phyloP scores from a whole-genome alignment of 192 early-diverging fungal species.

The Podila epicladia region DNA sequence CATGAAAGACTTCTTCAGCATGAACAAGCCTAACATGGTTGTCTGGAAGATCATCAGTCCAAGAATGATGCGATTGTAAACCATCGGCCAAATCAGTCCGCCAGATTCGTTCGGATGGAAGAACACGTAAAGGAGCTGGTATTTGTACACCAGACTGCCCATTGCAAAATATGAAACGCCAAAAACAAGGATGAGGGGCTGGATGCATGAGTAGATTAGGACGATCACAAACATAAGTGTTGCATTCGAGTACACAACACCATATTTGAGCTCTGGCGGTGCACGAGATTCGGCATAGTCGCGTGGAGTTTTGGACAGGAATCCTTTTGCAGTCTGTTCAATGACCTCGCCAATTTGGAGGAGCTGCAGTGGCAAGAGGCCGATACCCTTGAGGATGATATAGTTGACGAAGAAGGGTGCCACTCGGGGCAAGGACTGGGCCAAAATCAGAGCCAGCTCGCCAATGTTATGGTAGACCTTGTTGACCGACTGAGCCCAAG shows the following conservation, averaged over 20 bases:
- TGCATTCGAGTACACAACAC: slow-evolving; percentile 73
- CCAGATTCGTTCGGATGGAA: slow-evolving; percentile 79
- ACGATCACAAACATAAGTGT: slow-evolving; percentile 77
- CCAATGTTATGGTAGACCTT: slow-evolving; percentile 73
- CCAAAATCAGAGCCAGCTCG: slow-evolving; percentile 69
- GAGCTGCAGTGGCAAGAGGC: slow-evolving; percentile 74
- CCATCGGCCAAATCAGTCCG: slow-evolving; percentile 77
- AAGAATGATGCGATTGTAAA: slow-evolving; percentile 73
- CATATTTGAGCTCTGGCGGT: slow-evolving; percentile 76
- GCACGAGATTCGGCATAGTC: slow-evolving; percentile 81
- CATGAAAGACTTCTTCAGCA: slow-evolving; percentile 59
- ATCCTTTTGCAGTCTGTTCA: slow-evolving; percentile 61
- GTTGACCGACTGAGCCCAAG: slow-evolving; percentile 68
- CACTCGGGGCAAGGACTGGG: slow-evolving; percentile 71
- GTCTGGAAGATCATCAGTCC: slow-evolving; percentile 73
- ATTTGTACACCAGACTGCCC: slow-evolving; percentile 77
- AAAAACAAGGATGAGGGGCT: slow-evolving; percentile 76
- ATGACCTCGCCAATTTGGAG: slow-evolving; percentile 73
- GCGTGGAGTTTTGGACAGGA: slow-evolving; percentile 79
- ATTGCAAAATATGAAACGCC: slow-evolving; percentile 73
- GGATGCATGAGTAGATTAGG: slow-evolving; percentile 82
- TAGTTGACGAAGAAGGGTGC: slow-evolving; percentile 85
- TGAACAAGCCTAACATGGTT: slow-evolving; percentile 70
- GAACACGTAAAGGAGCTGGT: slow-evolving; percentile 81
- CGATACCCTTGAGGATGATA: slow-evolving; percentile 77